These are phyloP conservation scores for Linum usitatissimum DNA, from an alignment of 345 rosid genomes.

Conservation along the genomic window DNA sequence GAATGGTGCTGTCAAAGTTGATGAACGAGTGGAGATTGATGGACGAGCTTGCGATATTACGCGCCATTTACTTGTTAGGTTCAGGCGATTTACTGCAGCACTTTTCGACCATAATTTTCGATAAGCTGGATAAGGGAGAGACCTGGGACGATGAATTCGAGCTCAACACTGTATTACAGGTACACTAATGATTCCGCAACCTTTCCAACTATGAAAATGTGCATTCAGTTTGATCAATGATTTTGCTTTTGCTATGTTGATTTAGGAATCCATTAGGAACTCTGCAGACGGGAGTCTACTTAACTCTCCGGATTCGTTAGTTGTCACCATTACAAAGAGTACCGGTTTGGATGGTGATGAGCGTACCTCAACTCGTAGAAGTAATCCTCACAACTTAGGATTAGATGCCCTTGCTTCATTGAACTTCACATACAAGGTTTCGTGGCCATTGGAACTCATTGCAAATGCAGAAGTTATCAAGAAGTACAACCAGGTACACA, in stretches of 20 bases:
- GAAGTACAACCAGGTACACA: conserved; percentile 82
- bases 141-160: conserved; percentile 89
- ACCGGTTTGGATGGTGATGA: conserved; percentile 43
- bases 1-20: conserved; percentile 62
- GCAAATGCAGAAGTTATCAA: conserved; percentile 79
- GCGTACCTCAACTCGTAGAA: conserved; percentile 43
- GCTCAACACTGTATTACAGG: conserved; percentile 86
- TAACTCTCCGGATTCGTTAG: conserved; percentile 74
- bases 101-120: conserved; percentile 67
- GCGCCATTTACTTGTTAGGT: conserved; percentile 92
- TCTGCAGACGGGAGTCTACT: conserved; percentile 80
- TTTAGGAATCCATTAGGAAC: conserved; percentile 88
- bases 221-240: conserved; percentile 2
- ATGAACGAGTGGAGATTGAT: conserved; percentile 92
- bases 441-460: conserved; percentile 98
- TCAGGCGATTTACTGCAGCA: conserved; percentile 98
- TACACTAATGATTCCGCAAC: conserved; percentile 12
- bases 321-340: conserved; percentile 52
- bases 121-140: conserved; percentile 82
- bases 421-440: conserved; percentile 80
- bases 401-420: conserved; percentile 70
- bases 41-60: conserved; percentile 94
- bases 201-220: not conserved
- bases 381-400: conserved; percentile 43
- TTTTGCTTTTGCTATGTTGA: conserved; percentile 7